A percentile compares a stretch with the other conserved stretches of the same genome.
Evolutionary conservation across 768 basidiomycete genomes (phyloP).

Genomic region (Amanita fuliginea): DNA sequence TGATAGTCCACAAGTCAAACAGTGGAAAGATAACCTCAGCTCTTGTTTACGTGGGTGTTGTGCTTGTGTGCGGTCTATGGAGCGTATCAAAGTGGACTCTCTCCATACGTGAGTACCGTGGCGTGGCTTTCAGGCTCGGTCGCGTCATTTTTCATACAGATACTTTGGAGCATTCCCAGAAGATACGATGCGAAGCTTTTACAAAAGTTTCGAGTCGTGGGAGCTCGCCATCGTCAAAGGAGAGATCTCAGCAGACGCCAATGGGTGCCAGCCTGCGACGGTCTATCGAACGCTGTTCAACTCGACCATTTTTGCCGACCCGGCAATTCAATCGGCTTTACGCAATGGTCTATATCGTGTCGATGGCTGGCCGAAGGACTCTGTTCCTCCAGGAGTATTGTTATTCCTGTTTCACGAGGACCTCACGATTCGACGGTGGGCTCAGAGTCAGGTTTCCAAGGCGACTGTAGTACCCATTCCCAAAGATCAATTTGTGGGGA

Average conservation of each 20-base stretch:
- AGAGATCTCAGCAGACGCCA: conserved; percentile 14
- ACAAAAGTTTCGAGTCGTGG: conserved; percentile 53
- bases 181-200: conserved; percentile 44
- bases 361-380: conserved; percentile 42
- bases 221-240: conserved; percentile 40
- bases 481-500: conserved; percentile 30
- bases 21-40: conserved; percentile 52
- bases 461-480: conserved; percentile 33
- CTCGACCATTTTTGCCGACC: conserved; percentile 42
- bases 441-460: conserved; percentile 31
- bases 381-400: conserved; percentile 51
- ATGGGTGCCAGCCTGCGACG: conserved; percentile 25
- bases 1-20: conserved; percentile 39
- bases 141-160: conserved; percentile 26
- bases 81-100: conserved; percentile 52
- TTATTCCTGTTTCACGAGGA: conserved; percentile 44
- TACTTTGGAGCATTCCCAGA: conserved; percentile 63
- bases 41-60: conserved; percentile 52
- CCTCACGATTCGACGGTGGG: conserved; percentile 46
- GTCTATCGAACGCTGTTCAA: conserved; percentile 57
- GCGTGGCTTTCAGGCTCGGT: not conserved
- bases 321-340: conserved; percentile 32
- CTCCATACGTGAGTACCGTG: conserved; percentile 53
- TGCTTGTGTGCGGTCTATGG: conserved; percentile 58
- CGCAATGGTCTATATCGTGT: conserved; percentile 20